These are phyloP conservation scores for Aschersonia sp. DNA, from an alignment of 2,329 filamentous ascomycete species.

Conservation along the genomic window DNA sequence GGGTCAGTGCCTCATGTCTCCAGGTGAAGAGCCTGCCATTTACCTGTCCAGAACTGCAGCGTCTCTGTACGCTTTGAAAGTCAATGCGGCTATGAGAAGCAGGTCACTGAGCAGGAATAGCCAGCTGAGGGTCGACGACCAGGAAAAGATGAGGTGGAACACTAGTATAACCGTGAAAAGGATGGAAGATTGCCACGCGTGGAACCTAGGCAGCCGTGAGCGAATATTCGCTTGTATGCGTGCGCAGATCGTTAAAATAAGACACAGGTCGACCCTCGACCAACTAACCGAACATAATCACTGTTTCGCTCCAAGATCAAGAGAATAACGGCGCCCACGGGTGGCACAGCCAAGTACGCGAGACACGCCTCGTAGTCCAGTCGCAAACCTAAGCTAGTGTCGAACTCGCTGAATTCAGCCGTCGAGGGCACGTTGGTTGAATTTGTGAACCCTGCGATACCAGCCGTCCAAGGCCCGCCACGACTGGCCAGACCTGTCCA, in stretches of 20 bases:
- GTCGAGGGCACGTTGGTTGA: slow-evolving; percentile 23
- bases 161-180: slow-evolving; percentile 64
- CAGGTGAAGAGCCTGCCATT: background rate
- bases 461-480: slow-evolving; percentile 10
- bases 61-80: slow-evolving; percentile 70
- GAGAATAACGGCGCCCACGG: slow-evolving; percentile 70
- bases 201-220: slow-evolving; percentile 47
- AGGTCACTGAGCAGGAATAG: slow-evolving; percentile 65
- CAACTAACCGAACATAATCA: slow-evolving; percentile 75
- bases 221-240: background rate
- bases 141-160: slow-evolving; percentile 73
- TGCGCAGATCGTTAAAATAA: too few relatives aligned
- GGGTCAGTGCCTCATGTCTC: background rate
- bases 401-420: slow-evolving; percentile 61
- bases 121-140: slow-evolving; percentile 75
- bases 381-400: slow-evolving; percentile 75
- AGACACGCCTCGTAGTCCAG: slow-evolving; percentile 83
- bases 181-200: slow-evolving; percentile 87
- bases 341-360: slow-evolving; percentile 76
- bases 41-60: slow-evolving; percentile 53
- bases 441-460: slow-evolving; percentile 8
- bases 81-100: slow-evolving; percentile 59
- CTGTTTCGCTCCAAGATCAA: slow-evolving; percentile 84
- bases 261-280: background rate
- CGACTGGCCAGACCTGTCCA: slow-evolving; percentile 30